Evolutionary conservation across 2,329 filamentous ascomycete species (phyloP).

Genomic region (Didymella segeticola): DNA sequence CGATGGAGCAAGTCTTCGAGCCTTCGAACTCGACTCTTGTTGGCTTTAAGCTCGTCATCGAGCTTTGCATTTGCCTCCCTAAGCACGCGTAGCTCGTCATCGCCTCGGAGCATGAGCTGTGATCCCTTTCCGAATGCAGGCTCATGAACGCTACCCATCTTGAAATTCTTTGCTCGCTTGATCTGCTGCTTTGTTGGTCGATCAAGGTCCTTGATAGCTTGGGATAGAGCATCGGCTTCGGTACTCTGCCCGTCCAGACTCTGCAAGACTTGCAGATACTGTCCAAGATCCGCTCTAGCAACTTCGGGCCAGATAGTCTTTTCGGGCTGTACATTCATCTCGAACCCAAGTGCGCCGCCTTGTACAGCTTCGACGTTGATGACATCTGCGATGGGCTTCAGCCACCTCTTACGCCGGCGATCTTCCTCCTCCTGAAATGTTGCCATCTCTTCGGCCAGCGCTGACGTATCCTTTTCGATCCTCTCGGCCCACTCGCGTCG

Average conservation of each 20-base stretch:
- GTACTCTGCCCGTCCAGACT: constrained; percentile 69
- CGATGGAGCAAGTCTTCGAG: constrained; percentile 92
- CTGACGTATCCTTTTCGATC: constrained; percentile 84
- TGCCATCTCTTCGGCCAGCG: constrained; percentile 90
- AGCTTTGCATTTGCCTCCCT: constrained; percentile 63
- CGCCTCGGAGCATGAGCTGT: constrained; percentile 77
- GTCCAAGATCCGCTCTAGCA: constrained; percentile 75
- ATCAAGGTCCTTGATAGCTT: constrained; percentile 79
- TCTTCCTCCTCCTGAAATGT: constrained; percentile 91
- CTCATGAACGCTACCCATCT: constrained; percentile 94
- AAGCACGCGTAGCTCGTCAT: constrained; percentile 73
- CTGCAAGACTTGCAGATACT: constrained; percentile 72
- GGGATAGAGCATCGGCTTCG: constrained; percentile 74
- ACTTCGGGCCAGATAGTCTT: constrained; percentile 82
- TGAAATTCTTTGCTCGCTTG: constrained; percentile 90
- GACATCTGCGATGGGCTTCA: constrained; percentile 80
- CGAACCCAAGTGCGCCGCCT: constrained; percentile 74
- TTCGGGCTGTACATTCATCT: constrained; percentile 83
- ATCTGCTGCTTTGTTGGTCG: constrained; percentile 85
- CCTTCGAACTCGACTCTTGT: constrained; percentile 90
- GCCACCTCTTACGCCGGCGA: constrained; percentile 87
- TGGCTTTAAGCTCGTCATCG: constrained; percentile 73
- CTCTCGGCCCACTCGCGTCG: constrained; percentile 91
- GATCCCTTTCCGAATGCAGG: constrained; percentile 86
- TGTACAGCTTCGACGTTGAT: constrained; percentile 72